Percentiles rank a stretch among this genome's conserved stretches.
These are phyloP conservation scores for Phytophthora megakarya DNA, from an alignment of 352 stramenopile species.

Conservation along the genomic window DNA sequence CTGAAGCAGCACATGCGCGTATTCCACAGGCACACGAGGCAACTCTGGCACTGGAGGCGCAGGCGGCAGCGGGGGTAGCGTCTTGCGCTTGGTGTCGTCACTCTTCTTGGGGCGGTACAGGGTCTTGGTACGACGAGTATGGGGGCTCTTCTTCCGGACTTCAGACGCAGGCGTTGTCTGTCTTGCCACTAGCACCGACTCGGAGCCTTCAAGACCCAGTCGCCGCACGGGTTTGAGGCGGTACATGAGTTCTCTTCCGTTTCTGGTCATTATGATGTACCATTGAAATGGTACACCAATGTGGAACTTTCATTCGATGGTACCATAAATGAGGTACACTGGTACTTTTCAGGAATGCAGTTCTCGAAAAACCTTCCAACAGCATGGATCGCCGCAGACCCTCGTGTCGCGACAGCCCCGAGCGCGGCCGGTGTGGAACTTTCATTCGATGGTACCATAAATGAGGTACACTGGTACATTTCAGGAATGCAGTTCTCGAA, in stretches of 20 bases:
- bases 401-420: conserved; percentile 18
- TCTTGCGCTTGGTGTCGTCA: not conserved
- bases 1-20: conserved; percentile 23
- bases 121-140: conserved; percentile 6
- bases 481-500: too few relatives aligned
- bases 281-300: too few relatives aligned
- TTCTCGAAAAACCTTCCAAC: too few relatives aligned
- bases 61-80: not conserved
- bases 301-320: too few relatives aligned
- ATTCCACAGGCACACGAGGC: conserved; percentile 4
- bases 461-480: too few relatives aligned
- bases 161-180: not conserved
- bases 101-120: conserved; percentile 12
- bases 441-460: too few relatives aligned
- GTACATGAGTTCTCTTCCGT: too few relatives aligned
- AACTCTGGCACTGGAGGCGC: conserved; percentile 1
- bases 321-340: too few relatives aligned
- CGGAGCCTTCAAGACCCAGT: not conserved
- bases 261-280: too few relatives aligned
- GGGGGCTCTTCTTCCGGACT: conserved; percentile 7
- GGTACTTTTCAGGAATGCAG: too few relatives aligned
- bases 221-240: conserved; percentile 15
- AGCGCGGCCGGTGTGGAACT: too few relatives aligned
- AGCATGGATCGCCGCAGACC: conserved; percentile 36
- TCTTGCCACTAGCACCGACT: not conserved